phyloP scores from a whole-genome alignment of 129 eudicot genomes.

The Lactuca sativa region DNA sequence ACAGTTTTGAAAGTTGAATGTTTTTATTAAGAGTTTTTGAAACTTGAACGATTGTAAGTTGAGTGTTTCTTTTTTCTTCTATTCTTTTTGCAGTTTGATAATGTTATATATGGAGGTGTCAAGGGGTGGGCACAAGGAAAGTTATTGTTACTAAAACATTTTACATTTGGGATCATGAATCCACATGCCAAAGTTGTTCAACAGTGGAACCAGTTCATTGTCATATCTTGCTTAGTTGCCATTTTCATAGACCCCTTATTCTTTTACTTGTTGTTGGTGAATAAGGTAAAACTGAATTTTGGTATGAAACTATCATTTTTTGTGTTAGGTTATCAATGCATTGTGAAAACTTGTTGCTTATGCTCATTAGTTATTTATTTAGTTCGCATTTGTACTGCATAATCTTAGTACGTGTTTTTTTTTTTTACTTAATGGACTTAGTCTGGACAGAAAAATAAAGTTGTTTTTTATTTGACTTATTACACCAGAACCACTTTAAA shows the following conservation, averaged over 20 bases:
- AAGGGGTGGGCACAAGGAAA: constrained; percentile 54
- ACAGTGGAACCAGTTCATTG: constrained; percentile 73
- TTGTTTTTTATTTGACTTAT: too few relatives aligned
- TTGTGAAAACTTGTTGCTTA: too few relatives aligned
- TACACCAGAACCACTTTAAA: too few relatives aligned
- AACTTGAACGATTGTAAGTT: not conserved
- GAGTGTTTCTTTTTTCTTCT: not conserved
- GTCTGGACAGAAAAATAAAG: too few relatives aligned
- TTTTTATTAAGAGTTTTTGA: too few relatives aligned
- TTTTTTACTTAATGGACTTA: too few relatives aligned
- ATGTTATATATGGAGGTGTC: constrained; percentile 52
- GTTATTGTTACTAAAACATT: constrained; percentile 39
- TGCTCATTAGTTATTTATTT: too few relatives aligned
- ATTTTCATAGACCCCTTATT: constrained; percentile 78
- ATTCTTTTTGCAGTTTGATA: constrained; percentile 41
- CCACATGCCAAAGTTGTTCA: constrained; percentile 76
- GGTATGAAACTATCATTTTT: not conserved
- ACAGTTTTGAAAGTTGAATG: too few relatives aligned
- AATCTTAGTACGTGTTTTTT: too few relatives aligned
- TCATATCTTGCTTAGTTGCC: constrained; percentile 60
- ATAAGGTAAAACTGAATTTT: constrained; percentile 41
- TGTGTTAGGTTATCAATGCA: too few relatives aligned
- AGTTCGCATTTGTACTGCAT: too few relatives aligned
- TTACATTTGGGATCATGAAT: constrained; percentile 64
- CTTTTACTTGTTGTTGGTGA: constrained; percentile 56